Base-by-base conservation (phyloP, 768 basidiomycete genomes). In the Dioszegia hungarica region DNA sequence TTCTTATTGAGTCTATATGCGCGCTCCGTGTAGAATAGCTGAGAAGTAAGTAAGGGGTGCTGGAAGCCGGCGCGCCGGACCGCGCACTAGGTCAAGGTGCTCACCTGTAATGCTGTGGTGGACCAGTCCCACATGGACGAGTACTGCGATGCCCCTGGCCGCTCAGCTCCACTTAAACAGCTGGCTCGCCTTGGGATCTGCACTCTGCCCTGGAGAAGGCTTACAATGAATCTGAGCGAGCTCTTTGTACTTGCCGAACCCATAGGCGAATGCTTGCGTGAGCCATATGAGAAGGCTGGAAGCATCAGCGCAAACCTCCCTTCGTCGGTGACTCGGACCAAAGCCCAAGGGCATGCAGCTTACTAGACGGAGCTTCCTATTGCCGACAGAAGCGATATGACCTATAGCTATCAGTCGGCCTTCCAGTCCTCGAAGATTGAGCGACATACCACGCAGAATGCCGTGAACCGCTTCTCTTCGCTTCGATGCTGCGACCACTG, bases 1-100 rank as follows among this genome's bases (percentile, higher is more conserved):
- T 54, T 54, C n/a, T 54, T 54, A 28, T 54, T 54, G 20, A 54
- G 20, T 15, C 53, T 19, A 27, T 44, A 54, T 3, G 53, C 53
- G 15, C 41, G 53, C 15, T 44, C 41, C 8, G 25, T 34, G 28
- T 41, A 54, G 53, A 43, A 43, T 22, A 54, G 29, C 53, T 54
- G 40, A 34, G 5, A 5, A n/a, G 28, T 31, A 19, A 24, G 15
- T 53, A 40, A 25, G 19, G 11, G 41, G 38, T 27, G 28, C 27
- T 20, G 37, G n/a, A 5, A 22, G 14, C 5, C 14, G 19, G 17
- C 24, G 15, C 2, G 17, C 3, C n/a, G 10, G 4, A 47, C 5
- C 20, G 19, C 37, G 10, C 17, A 5, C 19, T 11, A 49, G n/a
- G n/a, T n/a, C n/a, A n/a, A n/a, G n/a, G n/a, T n/a, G n/a, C 47